Evolutionary conservation across 2,329 filamentous ascomycete genomes (phyloP).

Genomic region (Exophiala sp.): DNA sequence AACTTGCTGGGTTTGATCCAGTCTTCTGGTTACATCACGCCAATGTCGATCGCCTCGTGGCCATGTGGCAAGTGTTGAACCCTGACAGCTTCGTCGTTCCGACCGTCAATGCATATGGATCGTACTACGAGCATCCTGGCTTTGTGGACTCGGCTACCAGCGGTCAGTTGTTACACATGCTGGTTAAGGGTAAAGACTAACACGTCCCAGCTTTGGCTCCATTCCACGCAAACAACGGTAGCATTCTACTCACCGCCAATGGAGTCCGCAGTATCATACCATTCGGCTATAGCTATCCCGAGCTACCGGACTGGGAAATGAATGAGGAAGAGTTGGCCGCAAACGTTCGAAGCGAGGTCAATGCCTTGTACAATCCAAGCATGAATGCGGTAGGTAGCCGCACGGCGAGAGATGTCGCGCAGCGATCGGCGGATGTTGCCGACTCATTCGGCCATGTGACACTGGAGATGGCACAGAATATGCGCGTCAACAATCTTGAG

Average conservation of each 20-base stretch:
- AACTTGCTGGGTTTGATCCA: conserved; percentile 74
- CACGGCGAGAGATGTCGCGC: conserved; percentile 29
- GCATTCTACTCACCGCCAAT: conserved; percentile 66
- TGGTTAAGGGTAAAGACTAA: conserved; percentile 8
- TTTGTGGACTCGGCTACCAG: conserved; percentile 23
- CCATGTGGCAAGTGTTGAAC: conserved; percentile 74
- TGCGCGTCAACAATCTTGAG: conserved; percentile 32
- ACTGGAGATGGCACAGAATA: conserved; percentile 15
- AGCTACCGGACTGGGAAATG: conserved; percentile 50
- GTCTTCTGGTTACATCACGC: conserved; percentile 73
- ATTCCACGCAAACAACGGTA: conserved; percentile 55
- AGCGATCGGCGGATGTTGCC: conserved; percentile 30
- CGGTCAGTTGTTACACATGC: conserved; percentile 17
- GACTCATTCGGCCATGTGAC: conserved; percentile 33
- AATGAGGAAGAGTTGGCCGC: conserved; percentile 32
- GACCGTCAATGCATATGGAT: conserved; percentile 53
- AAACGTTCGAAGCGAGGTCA: conserved; percentile 54
- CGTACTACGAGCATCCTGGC: conserved; percentile 43
- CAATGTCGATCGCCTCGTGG: conserved; percentile 71
- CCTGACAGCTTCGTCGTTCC: conserved; percentile 53
- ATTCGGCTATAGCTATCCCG: conserved; percentile 74
- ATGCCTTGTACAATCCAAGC: conserved; percentile 55
- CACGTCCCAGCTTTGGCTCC: conserved; percentile 49
- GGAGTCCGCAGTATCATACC: conserved; percentile 55
- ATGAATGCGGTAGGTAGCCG: conserved; percentile 7